phyloP scores from a whole-genome alignment of 805 yeast species.

The Lachancea meyersii region DNA sequence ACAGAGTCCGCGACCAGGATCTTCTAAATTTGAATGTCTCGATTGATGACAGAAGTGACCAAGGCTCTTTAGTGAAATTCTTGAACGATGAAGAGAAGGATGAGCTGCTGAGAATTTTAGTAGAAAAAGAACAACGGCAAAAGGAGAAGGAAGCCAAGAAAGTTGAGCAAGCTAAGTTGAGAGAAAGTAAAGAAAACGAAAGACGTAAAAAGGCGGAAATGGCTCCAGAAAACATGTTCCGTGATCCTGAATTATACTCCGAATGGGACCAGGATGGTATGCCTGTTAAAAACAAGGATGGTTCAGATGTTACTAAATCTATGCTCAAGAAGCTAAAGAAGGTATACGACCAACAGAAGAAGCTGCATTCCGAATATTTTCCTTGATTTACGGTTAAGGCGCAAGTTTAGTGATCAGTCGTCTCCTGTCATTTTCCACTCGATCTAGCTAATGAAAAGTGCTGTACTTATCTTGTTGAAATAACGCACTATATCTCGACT shows the following conservation, averaged over 20 bases:
- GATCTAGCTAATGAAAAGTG: no score
- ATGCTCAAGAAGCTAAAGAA: conserved; percentile 76
- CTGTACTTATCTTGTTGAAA: no score
- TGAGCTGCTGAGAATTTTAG: conserved; percentile 52
- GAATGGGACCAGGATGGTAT: conserved; percentile 84
- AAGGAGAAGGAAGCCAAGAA: conserved; percentile 54
- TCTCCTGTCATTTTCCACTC: no score
- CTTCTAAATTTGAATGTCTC: conserved; percentile 72
- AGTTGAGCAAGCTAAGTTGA: conserved; percentile 47
- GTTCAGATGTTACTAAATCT: conserved; percentile 82
- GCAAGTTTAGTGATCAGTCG: no score
- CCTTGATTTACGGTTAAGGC: conserved; percentile 8
- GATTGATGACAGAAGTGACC: conserved; percentile 80
- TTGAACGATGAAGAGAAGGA: conserved; percentile 61
- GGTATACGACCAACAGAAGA: conserved; percentile 72
- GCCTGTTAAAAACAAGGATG: conserved; percentile 69
- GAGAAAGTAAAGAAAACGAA: conserved; percentile 59
- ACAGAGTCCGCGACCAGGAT: conserved; percentile 64
- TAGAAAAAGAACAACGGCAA: conserved; percentile 48
- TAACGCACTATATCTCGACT: no score
- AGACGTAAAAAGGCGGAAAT: conserved; percentile 59
- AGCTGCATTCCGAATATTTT: conserved; percentile 65
- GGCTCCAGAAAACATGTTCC: conserved; percentile 70
- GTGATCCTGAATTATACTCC: conserved; percentile 46
- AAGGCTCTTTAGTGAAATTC: conserved; percentile 78